Evolutionary conservation across 176 grass and related monocot genomes (phyloP), one percentile per base, ranked within the genome.

Genomic region (Aegilops longissima): DNA sequence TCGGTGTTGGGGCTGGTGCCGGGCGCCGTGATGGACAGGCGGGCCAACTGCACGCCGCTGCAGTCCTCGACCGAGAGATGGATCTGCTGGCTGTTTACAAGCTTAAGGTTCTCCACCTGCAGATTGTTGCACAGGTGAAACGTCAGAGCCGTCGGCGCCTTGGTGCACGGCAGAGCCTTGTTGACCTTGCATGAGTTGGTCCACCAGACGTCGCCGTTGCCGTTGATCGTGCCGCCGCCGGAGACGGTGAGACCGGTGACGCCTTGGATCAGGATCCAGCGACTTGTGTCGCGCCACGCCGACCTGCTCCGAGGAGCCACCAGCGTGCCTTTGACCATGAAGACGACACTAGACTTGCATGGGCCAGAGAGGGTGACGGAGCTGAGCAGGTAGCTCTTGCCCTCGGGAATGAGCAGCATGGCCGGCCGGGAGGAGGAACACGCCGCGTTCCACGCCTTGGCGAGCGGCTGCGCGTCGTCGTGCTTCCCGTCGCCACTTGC

Each of bases 151-250:
- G 64, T 81, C 2, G 68, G 68, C 35, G 68, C 68, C 34, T 9
- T 34, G 4, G 17, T 39, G 34, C 68, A 70, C 18, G 68, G 68
- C 18, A 70, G 68, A 38, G 33, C 18, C 68, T 39, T 70, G 79
- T 90, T 68, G 12, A 42, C 45, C 54, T 89, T 92, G 90, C 90
- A 95, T 21, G 90, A 89, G 16, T 88, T 78, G 14, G 85, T 58
- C 90, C 93, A 95, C 93, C 90, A 95, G 8, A 87, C 61, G 8
- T 90, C 90, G 30, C 93, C 93, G 38, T 95, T 95, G 23, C 90
- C 90, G 8, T 95, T 61, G 30, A 95, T 77, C 4, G 69, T 88
- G 80, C 93, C 93, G 23, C 90, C 88, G 10, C 93, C 93, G 16
- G 47, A 67, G 34, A 95, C 66, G 18, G 70, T 70, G 39, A 95